phyloP scores from a whole-genome alignment of 2,329 filamentous ascomycete species.

The Thermochaetoides dissita region DNA sequence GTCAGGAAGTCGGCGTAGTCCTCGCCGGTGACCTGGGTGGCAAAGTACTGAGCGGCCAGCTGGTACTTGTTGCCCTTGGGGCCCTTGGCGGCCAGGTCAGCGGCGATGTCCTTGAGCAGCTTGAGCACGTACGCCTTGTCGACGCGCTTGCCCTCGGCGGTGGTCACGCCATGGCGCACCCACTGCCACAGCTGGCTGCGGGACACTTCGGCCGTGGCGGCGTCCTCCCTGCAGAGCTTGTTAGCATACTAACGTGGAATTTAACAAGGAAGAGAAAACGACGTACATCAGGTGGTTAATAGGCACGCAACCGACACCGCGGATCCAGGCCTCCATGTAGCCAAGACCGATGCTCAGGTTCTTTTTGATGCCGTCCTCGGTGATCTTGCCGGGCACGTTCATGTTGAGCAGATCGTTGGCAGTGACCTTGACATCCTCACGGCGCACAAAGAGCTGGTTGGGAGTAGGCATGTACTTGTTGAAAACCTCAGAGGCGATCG shows the following conservation, averaged over 20 bases:
- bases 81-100: slow-evolving; percentile 58
- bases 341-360: slow-evolving; percentile 92
- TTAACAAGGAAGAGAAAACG: neutral
- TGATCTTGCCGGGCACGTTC: slow-evolving; percentile 86
- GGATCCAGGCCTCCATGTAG: slow-evolving; percentile 98
- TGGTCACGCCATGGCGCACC: slow-evolving; percentile 60
- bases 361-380: slow-evolving; percentile 90
- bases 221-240: slow-evolving; percentile 54
- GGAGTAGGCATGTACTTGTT: slow-evolving; percentile 98
- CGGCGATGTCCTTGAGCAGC: slow-evolving; percentile 73
- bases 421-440: slow-evolving; percentile 76
- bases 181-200: slow-evolving; percentile 95
- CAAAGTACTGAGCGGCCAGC: slow-evolving; percentile 84
- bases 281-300: slow-evolving; percentile 88
- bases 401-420: slow-evolving; percentile 92
- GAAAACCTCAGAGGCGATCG: slow-evolving; percentile 84
- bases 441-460: slow-evolving; percentile 84
- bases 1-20: slow-evolving; percentile 97
- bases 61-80: slow-evolving; percentile 84
- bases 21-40: slow-evolving; percentile 85
- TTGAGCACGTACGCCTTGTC: slow-evolving; percentile 84
- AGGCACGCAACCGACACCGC: slow-evolving; percentile 86
- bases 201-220: slow-evolving; percentile 90
- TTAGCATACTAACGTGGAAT: neutral
- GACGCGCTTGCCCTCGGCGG: slow-evolving; percentile 77